Base-by-base conservation (phyloP, 768 basidiomycete species). In the Tylopilus felleus region DNA sequence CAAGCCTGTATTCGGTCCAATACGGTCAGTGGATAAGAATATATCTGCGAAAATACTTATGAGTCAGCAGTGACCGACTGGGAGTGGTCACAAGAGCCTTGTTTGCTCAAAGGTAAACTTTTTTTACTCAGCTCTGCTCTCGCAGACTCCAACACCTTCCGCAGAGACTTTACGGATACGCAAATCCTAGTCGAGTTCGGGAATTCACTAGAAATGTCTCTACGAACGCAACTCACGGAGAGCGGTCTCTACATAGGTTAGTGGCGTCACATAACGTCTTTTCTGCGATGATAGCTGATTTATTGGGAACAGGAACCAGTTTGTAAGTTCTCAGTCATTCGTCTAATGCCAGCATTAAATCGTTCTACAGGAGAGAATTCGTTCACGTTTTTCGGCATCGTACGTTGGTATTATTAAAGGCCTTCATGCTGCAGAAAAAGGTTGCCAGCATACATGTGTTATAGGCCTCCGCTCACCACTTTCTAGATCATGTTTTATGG, bases 181-280 rank as follows among this genome's bases (percentile, higher is more conserved):
- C 80, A 80, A 23, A 93, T 99, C 53, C 77, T 99, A n/a, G 86
- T 90, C 54, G 91, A 93, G 61, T 95, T 99, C 64, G 82, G 84
- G 44, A 68, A 75, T 16, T 88, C 88, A 1, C 75, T 99, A 17
- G 93, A 96, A 67, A 70, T 69, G 17, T 87, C 88, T 7, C 68
- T 97, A 38, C 80, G 85, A 33, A 78, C 81, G 2, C 91, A 95
- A 65, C 77, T 92, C n/a, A 93, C 89, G 0, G 95, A 97, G 63
- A 93, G 90, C 56, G 91, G 86, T 33, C 77, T 99, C 31, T 96
- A 97, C 69, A 99, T 99, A 84, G 97, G 96, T 89, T 65, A 55
- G 83, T 69, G 44, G 19, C 31, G 14, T 39, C 12, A 13, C 8
- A 8, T 36, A 17, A 23, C 28, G 21, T 38, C 7, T 21, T 28